A percentile compares a stretch with the other conserved stretches of the same genome.
phyloP scores from a whole-genome alignment of 1,284 basidiomycete genomes.

The Boletus hoseneyae region DNA sequence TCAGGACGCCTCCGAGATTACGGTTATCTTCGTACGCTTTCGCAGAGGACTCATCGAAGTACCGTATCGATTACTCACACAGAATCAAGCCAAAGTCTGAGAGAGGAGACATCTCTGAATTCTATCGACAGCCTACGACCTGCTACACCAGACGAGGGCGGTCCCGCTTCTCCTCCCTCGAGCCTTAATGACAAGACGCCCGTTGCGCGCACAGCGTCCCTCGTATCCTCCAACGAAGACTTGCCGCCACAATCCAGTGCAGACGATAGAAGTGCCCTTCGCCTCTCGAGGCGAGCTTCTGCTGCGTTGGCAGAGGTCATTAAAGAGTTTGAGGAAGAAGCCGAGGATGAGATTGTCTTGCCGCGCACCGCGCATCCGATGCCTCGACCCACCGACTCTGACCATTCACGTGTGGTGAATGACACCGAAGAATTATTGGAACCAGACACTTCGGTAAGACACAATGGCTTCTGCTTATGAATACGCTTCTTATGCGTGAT shows the following conservation, averaged over 20 bases:
- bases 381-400: slow-evolving; percentile 33
- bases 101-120: slow-evolving; percentile 41
- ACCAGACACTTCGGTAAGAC: slow-evolving; percentile 25
- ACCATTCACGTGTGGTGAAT: slow-evolving; percentile 20
- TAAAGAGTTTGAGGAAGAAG: slow-evolving; percentile 65
- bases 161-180: slow-evolving; percentile 42
- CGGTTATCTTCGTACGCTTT: slow-evolving; percentile 58
- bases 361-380: slow-evolving; percentile 54
- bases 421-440: slow-evolving; percentile 21
- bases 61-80: slow-evolving; percentile 50
- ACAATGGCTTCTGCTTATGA: slow-evolving; percentile 4
- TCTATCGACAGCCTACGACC: slow-evolving; percentile 49
- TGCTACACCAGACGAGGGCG: slow-evolving; percentile 49
- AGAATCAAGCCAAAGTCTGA: slow-evolving; percentile 42
- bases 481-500: slow-evolving; percentile 20
- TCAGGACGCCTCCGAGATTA: slow-evolving; percentile 74
- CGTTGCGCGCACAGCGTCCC: slow-evolving; percentile 39
- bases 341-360: slow-evolving; percentile 69
- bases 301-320: slow-evolving; percentile 68
- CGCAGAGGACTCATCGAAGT: slow-evolving; percentile 45
- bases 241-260: slow-evolving; percentile 16
- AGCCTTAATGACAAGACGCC: slow-evolving; percentile 47
- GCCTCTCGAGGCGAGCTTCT: slow-evolving; percentile 58
- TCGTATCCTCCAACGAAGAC: slow-evolving; percentile 32
- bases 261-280: slow-evolving; percentile 29